These are phyloP conservation scores for Lentinula raphanica DNA, from an alignment of 768 basidiomycete genomes.

Conservation along the genomic window DNA sequence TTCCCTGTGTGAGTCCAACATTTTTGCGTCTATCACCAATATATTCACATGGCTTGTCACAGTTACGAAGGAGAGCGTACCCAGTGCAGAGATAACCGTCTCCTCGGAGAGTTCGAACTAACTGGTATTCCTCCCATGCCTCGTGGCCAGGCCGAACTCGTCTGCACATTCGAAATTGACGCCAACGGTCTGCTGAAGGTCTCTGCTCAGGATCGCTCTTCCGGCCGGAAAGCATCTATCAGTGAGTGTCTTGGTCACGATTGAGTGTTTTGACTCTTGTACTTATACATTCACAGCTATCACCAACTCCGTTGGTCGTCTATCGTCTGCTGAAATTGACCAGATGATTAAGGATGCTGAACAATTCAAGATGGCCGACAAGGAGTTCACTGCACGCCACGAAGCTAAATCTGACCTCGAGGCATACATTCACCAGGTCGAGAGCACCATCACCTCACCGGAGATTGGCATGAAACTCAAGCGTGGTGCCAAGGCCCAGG, in stretches of 20 bases:
- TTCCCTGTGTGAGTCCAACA: slow-evolving; percentile 82
- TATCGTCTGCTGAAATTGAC: slow-evolving; percentile 95
- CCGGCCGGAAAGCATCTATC: slow-evolving; percentile 98
- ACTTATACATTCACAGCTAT: slow-evolving; percentile 51
- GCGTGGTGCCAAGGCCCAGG: slow-evolving; percentile 89
- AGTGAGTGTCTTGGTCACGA: slow-evolving; percentile 41
- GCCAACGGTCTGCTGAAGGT: slow-evolving; percentile 99
- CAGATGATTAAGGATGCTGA: slow-evolving; percentile 99
- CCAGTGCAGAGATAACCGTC: slow-evolving; percentile 98
- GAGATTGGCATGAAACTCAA: slow-evolving; percentile 99
- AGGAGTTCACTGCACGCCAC: slow-evolving; percentile 96
- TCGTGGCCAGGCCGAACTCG: slow-evolving; percentile 97
- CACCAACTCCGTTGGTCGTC: slow-evolving; percentile 98
- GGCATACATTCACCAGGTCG: slow-evolving; percentile 95
- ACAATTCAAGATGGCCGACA: slow-evolving; percentile 93
- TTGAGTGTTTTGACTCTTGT: slow-evolving; percentile 9
- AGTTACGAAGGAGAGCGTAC: slow-evolving; percentile 99
- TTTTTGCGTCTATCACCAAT: not conserved
- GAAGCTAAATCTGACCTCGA: slow-evolving; percentile 98
- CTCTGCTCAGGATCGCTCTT: slow-evolving; percentile 96
- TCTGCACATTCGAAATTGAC: slow-evolving; percentile 99
- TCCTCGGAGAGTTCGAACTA: slow-evolving; percentile 99
- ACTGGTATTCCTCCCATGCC: slow-evolving; percentile 99
- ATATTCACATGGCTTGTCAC: slow-evolving; percentile 5
- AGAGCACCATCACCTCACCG: slow-evolving; percentile 91